Evolutionary conservation across 2,329 filamentous ascomycete species (phyloP).

Genomic region (Shiraia bambusicola): DNA sequence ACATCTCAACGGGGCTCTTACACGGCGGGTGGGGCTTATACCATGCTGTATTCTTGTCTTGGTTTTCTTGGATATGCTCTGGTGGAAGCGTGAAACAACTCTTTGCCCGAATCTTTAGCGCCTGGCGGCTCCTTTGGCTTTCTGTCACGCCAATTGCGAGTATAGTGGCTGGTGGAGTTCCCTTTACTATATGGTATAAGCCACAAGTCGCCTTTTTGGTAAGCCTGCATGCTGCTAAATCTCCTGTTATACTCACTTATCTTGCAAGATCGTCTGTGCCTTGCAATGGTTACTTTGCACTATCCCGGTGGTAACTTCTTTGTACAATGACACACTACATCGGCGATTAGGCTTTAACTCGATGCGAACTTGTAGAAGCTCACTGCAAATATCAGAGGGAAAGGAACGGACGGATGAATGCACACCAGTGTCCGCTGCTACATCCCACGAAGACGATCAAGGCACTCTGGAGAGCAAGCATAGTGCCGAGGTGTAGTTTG

Average conservation of each 20-base stretch:
- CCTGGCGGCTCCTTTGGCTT: neutral
- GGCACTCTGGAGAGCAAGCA: too few species aligned
- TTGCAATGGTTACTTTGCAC: too few species aligned
- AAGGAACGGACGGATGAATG: too few species aligned
- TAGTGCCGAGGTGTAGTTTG: too few species aligned
- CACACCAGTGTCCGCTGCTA: too few species aligned
- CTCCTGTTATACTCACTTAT: neutral
- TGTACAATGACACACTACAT: neutral
- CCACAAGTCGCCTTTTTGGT: neutral
- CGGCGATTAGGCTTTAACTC: neutral
- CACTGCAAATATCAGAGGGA: neutral
- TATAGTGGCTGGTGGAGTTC: neutral
- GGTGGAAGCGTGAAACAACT: too few species aligned
- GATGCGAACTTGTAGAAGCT: neutral
- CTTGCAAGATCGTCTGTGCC: neutral
- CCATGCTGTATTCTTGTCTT: too few species aligned
- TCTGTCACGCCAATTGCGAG: neutral
- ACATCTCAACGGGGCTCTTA: too few species aligned
- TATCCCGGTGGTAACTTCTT: neutral
- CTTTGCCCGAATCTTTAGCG: neutral
- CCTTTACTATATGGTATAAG: neutral
- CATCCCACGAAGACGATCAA: too few species aligned
- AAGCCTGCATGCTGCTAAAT: neutral
- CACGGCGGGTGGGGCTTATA: too few species aligned
- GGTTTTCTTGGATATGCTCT: too few species aligned